These are phyloP conservation scores for Monosporascus ibericus DNA, from an alignment of 2,329 filamentous ascomycete species.

Conservation along the genomic window DNA sequence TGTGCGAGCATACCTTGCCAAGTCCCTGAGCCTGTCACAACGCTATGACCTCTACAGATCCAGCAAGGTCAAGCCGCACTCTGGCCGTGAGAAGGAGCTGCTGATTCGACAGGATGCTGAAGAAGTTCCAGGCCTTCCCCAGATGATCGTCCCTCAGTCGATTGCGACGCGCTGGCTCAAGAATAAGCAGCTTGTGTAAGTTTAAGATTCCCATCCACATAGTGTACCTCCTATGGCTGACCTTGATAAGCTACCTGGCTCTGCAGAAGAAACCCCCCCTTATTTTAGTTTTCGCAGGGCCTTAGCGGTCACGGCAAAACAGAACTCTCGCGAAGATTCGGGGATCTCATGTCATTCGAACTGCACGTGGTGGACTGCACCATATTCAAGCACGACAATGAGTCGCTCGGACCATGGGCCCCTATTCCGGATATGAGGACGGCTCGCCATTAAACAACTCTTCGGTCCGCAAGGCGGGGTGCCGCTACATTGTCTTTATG, in stretches of 20 bases:
- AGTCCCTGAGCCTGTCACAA: slow-evolving; percentile 7
- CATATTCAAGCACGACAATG: slow-evolving; percentile 26
- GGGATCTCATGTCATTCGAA: slow-evolving; percentile 31
- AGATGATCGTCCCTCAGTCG: slow-evolving; percentile 12
- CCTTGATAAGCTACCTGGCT: slow-evolving; percentile 21
- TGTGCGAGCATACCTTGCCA: slow-evolving; percentile 1
- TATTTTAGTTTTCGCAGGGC: slow-evolving; percentile 37
- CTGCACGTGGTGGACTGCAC: slow-evolving; percentile 35
- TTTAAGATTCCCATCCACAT: background rate
- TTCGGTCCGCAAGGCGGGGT: slow-evolving; percentile 28
- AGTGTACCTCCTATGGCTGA: slow-evolving; percentile 2
- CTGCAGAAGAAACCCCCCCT: slow-evolving; percentile 25
- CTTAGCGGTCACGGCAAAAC: slow-evolving; percentile 44
- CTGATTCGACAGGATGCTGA: slow-evolving; percentile 4
- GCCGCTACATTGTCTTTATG: slow-evolving; percentile 38
- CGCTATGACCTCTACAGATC: slow-evolving; percentile 12
- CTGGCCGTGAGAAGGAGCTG: slow-evolving; percentile 8
- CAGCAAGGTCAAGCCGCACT: slow-evolving; percentile 3
- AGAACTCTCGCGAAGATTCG: slow-evolving; percentile 36
- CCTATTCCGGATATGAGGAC: slow-evolving; percentile 26
- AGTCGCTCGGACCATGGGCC: slow-evolving; percentile 35
- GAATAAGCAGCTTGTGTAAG: slow-evolving; percentile 9
- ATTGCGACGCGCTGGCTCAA: slow-evolving; percentile 9
- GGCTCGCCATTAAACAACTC: slow-evolving; percentile 43
- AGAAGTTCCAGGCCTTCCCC: slow-evolving; percentile 10